phyloP scores from a whole-genome alignment of 768 basidiomycete genomes.

The Lactarius psammicola region DNA sequence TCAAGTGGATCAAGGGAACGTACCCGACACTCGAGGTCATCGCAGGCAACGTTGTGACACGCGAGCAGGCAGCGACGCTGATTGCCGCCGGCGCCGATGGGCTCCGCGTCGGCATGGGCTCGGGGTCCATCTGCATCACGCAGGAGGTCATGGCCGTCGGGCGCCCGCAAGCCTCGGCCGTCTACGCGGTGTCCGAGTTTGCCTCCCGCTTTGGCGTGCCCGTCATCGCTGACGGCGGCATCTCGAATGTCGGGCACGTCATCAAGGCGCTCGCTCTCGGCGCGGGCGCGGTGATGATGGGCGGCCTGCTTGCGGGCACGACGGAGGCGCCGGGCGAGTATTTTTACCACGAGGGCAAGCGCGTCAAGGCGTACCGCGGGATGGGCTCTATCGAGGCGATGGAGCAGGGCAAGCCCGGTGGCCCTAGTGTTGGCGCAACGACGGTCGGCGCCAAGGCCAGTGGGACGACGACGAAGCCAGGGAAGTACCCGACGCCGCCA shows the following conservation, averaged over 20 bases:
- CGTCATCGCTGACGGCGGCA: slow-evolving; percentile 94
- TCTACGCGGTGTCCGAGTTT: slow-evolving; percentile 95
- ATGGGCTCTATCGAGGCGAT: slow-evolving; percentile 90
- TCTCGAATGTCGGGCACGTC: slow-evolving; percentile 94
- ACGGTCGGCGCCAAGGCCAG: slow-evolving; percentile 33
- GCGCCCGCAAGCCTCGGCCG: slow-evolving; percentile 96
- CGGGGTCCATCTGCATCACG: slow-evolving; percentile 98
- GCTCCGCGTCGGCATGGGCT: slow-evolving; percentile 97
- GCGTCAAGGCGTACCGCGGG: slow-evolving; percentile 97
- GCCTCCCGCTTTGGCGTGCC: slow-evolving; percentile 91
- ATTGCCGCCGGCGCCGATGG: slow-evolving; percentile 95
- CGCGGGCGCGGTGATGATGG: slow-evolving; percentile 99
- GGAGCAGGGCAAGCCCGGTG: slow-evolving; percentile 64
- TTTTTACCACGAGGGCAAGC: slow-evolving; percentile 98
- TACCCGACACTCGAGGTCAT: slow-evolving; percentile 89
- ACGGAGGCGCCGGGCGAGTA: slow-evolving; percentile 98
- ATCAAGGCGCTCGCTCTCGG: slow-evolving; percentile 95
- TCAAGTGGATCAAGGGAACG: slow-evolving; percentile 85
- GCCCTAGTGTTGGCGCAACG: background rate
- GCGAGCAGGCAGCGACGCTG: slow-evolving; percentile 92
- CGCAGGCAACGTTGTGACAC: slow-evolving; percentile 96
- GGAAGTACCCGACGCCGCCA: slow-evolving; percentile 50
- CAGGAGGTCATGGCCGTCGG: slow-evolving; percentile 99
- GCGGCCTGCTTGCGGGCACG: slow-evolving; percentile 91
- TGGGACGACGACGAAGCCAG: slow-evolving; percentile 17